Percentiles rank a stretch among this genome's conserved stretches.
These are phyloP conservation scores for Ceratocystis cubensis DNA, from an alignment of 2,329 filamentous ascomycete genomes.

Conservation along the genomic window DNA sequence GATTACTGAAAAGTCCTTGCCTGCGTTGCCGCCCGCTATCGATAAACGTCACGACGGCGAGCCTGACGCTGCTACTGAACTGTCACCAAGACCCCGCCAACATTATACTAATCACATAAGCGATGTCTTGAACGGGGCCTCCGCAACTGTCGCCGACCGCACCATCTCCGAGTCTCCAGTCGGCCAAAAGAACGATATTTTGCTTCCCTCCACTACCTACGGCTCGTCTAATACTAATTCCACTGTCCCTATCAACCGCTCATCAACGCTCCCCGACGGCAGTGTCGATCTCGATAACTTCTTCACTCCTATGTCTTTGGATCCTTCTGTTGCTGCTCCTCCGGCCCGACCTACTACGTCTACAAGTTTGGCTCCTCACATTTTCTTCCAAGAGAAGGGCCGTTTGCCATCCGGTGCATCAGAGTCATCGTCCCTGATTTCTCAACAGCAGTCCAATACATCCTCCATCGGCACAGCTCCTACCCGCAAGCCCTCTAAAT, in stretches of 20 bases:
- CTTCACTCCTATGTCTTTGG: conserved; percentile 63
- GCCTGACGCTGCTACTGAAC: conserved; percentile 55
- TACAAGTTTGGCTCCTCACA: conserved; percentile 57
- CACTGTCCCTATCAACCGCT: conserved; percentile 46
- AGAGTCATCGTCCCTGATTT: conserved; percentile 13
- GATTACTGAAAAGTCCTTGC: conserved; percentile 82
- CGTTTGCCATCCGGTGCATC: conserved; percentile 35
- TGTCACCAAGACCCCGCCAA: conserved; percentile 50
- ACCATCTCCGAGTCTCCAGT: conserved; percentile 11
- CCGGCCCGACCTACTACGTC: conserved; percentile 36
- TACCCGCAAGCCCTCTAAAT: conserved; percentile 38
- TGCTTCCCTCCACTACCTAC: conserved; percentile 64
- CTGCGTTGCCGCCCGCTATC: conserved; percentile 63
- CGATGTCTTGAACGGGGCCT: conserved; percentile 27
- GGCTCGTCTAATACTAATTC: conserved; percentile 55
- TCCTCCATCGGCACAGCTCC: conserved; percentile 23
- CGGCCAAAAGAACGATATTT: conserved; percentile 45
- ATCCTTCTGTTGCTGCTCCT: conserved; percentile 47
- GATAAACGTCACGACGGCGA: conserved; percentile 37
- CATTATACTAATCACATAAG: conserved; percentile 4
- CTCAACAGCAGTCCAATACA: conserved; percentile 13
- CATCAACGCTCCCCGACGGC: conserved; percentile 43
- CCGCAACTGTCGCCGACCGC: conserved; percentile 1
- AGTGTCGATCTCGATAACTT: conserved; percentile 52
- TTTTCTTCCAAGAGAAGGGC: conserved; percentile 78